Evolutionary conservation across 805 yeast genomes (phyloP).

Genomic region (Zygosaccharomyces bailii): DNA sequence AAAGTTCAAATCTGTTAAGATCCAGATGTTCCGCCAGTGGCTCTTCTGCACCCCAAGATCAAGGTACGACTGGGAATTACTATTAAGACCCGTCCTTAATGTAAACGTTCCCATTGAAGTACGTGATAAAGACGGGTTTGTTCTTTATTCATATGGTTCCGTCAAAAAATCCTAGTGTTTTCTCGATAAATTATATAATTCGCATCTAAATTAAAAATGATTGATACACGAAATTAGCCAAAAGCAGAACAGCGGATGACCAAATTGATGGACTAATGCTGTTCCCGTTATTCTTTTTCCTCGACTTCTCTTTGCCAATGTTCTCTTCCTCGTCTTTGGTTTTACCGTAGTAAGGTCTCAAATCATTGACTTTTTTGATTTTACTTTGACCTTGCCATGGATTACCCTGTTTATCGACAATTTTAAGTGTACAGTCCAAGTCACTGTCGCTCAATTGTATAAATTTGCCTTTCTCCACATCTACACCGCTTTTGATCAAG

Average conservation of each 20-base stretch:
- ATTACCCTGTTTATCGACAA: slow-evolving; percentile 45
- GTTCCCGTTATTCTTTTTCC: background rate
- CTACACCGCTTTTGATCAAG: slow-evolving; percentile 50
- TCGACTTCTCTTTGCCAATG: too few relatives aligned
- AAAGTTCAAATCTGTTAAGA: slow-evolving; percentile 36
- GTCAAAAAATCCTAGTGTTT: background rate
- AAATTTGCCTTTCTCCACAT: slow-evolving; percentile 46
- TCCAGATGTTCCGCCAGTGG: slow-evolving; percentile 38
- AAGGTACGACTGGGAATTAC: slow-evolving; percentile 39
- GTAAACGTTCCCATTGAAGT: slow-evolving; percentile 37
- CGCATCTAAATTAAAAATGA: slow-evolving; percentile 1
- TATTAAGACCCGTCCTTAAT: slow-evolving; percentile 37
- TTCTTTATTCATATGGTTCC: slow-evolving; percentile 39
- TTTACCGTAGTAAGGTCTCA: background rate
- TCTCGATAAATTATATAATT: background rate
- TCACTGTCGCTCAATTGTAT: slow-evolving; percentile 45
- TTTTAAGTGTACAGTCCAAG: slow-evolving; percentile 41
- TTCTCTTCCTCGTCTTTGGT: background rate
- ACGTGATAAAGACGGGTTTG: slow-evolving; percentile 39
- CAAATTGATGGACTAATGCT: background rate
- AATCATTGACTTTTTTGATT: slow-evolving; percentile 11
- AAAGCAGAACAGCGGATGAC: background rate
- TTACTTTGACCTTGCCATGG: slow-evolving; percentile 22
- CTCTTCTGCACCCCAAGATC: slow-evolving; percentile 39
- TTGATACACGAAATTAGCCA: slow-evolving; percentile 1